These are phyloP conservation scores for Acanthamoeba triangularis DNA, from an alignment of 208 protist species.

Conservation along the genomic window DNA sequence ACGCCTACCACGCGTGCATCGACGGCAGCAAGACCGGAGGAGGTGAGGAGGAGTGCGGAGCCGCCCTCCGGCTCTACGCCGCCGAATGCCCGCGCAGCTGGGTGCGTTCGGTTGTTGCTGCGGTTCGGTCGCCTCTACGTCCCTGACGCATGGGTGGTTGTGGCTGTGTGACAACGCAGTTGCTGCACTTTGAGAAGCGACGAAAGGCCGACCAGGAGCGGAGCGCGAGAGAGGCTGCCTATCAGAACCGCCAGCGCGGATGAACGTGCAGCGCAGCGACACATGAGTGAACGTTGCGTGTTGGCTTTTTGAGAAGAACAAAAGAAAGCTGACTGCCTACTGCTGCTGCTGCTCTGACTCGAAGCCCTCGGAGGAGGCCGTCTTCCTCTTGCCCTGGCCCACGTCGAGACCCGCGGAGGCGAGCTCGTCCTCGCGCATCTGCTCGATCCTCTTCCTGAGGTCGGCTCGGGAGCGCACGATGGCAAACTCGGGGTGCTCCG, in stretches of 20 bases:
- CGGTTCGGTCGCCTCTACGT: no score
- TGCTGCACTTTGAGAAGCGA: slow-evolving; percentile 38
- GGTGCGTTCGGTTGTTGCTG: not conserved
- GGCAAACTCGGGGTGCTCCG: slow-evolving; percentile 71
- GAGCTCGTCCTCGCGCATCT: slow-evolving; percentile 28
- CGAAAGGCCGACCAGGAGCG: slow-evolving; percentile 19
- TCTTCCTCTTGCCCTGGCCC: not conserved
- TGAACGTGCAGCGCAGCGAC: no score
- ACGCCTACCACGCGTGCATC: slow-evolving; percentile 17
- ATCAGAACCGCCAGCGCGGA: not conserved
- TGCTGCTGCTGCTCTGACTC: not conserved
- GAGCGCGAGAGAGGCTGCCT: not conserved
- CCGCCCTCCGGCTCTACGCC: not conserved
- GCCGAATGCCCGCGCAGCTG: slow-evolving; percentile 21
- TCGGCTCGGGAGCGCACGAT: slow-evolving; percentile 49
- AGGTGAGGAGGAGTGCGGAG: not conserved
- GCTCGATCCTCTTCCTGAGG: slow-evolving; percentile 68
- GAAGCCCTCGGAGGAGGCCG: not conserved
- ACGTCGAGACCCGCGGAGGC: slow-evolving; percentile 26
- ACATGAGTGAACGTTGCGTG: no score
- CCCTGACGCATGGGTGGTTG: not conserved
- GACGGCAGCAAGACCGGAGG: slow-evolving; percentile 12
- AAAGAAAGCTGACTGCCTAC: not conserved
- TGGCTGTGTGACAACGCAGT: not conserved
- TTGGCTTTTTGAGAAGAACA: no score